Percentiles rank a stretch among this genome's conserved stretches.
These are phyloP conservation scores for Beauveria sp. DNA, from an alignment of 2,329 filamentous ascomycete genomes.

Conservation along the genomic window DNA sequence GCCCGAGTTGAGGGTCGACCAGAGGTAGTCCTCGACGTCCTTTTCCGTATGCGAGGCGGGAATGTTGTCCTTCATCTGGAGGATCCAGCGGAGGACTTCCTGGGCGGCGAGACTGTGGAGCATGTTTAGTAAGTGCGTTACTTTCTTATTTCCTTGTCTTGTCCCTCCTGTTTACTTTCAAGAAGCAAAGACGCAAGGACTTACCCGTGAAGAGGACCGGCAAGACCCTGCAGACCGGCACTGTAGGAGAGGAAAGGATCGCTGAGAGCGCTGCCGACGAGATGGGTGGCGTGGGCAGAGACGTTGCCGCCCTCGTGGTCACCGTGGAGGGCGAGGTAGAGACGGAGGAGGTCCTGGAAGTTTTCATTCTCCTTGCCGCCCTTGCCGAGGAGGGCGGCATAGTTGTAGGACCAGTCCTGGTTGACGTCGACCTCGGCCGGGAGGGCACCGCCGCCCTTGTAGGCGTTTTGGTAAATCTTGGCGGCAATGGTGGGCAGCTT, in stretches of 20 bases:
- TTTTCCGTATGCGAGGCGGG: slow-evolving; percentile 68
- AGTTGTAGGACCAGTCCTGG: slow-evolving; percentile 99
- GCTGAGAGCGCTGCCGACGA: slow-evolving; percentile 88
- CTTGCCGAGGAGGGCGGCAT: slow-evolving; percentile 91
- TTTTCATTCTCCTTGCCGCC: slow-evolving; percentile 79
- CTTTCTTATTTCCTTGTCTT: background rate
- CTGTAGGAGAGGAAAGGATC: slow-evolving; percentile 96
- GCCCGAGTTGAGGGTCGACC: slow-evolving; percentile 86
- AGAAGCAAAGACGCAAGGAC: slow-evolving; percentile 15
- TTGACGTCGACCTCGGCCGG: slow-evolving; percentile 68
- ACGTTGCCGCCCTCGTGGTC: slow-evolving; percentile 99
- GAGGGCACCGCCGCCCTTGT: slow-evolving; percentile 66
- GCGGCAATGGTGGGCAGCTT: slow-evolving; percentile 96
- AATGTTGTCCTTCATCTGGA: slow-evolving; percentile 89
- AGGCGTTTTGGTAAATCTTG: slow-evolving; percentile 92
- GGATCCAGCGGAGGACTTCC: slow-evolving; percentile 92
- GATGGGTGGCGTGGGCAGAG: slow-evolving; percentile 87
- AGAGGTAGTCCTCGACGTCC: slow-evolving; percentile 84
- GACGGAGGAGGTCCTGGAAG: slow-evolving; percentile 88
- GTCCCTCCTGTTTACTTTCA: background rate
- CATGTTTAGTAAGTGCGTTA: background rate
- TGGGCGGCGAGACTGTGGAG: slow-evolving; percentile 70
- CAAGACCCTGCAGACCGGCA: slow-evolving; percentile 88
- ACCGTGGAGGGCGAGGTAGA: slow-evolving; percentile 93
- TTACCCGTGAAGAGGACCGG: slow-evolving; percentile 63